Conservation (phyloP, 2,329 filamentous ascomycete species). For the Colletotrichum sojae region DNA sequence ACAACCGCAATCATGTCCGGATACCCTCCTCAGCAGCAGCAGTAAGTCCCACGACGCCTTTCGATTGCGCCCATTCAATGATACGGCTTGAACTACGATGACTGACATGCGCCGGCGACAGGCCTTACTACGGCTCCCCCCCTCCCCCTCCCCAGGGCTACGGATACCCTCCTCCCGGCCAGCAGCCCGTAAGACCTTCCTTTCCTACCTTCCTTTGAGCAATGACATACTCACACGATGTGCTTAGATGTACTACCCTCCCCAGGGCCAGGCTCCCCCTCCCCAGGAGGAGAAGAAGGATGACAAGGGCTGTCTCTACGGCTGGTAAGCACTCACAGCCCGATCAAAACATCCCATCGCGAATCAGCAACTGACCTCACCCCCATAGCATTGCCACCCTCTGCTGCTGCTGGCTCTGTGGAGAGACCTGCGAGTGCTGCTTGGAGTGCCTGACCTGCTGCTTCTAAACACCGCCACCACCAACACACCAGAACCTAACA, state of each 20-base stretch:
- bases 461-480: conserved; percentile 45
- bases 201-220: neutral
- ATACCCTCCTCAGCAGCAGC: conserved; percentile 45
- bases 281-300: conserved; percentile 56
- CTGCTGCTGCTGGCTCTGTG: conserved; percentile 62
- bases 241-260: conserved; percentile 46
- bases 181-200: conserved; percentile 39
- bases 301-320: conserved; percentile 58
- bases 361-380: conserved; percentile 10
- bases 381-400: conserved; percentile 54
- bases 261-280: conserved; percentile 49
- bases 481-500: conserved; percentile 4
- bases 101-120: conserved; percentile 25
- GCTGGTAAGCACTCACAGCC: conserved; percentile 48
- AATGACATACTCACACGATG: conserved; percentile 8
- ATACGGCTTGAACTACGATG: neutral
- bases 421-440: conserved; percentile 60
- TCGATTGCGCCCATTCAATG: neutral
- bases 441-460: conserved; percentile 58
- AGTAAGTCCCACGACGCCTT: conserved; percentile 17
- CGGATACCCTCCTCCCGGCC: conserved; percentile 40
- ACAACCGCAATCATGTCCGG: conserved; percentile 51
- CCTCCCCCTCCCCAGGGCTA: conserved; percentile 44
- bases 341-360: neutral
- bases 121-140: conserved; percentile 42